A percentile compares a stretch with the other conserved stretches of the same genome.
phyloP scores from a whole-genome alignment of 1,139 yeast species.

The Suhomyces terraborum region DNA sequence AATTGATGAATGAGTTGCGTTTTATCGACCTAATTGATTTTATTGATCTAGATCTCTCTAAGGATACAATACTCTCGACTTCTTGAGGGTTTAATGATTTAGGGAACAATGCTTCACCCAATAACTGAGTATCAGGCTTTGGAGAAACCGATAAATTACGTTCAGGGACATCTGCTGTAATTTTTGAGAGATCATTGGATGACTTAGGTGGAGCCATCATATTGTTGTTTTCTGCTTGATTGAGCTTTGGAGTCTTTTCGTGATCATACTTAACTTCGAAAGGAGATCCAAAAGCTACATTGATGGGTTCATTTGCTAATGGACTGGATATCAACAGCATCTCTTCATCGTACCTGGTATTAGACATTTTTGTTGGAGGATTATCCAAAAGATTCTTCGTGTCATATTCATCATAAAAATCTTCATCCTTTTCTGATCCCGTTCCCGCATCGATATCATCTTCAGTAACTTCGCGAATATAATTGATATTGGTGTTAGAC shows the following conservation, averaged over 20 bases:
- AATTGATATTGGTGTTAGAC: slow-evolving; percentile 29
- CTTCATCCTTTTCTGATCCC: slow-evolving; percentile 13
- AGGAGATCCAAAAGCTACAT: slow-evolving; percentile 36
- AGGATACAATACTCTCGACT: slow-evolving; percentile 70
- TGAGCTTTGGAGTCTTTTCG: slow-evolving; percentile 10
- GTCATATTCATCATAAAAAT: slow-evolving; percentile 25
- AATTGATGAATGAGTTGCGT: slow-evolving; percentile 46
- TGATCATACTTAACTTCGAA: slow-evolving; percentile 29
- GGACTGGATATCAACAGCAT: slow-evolving; percentile 23
- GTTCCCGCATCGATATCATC: slow-evolving; percentile 19
- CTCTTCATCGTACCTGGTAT: slow-evolving; percentile 33
- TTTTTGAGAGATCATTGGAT: slow-evolving; percentile 12
- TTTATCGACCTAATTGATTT: slow-evolving; percentile 43
- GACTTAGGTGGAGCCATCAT: slow-evolving; percentile 7
- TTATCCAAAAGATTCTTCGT: slow-evolving; percentile 26
- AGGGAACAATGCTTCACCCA: slow-evolving; percentile 73
- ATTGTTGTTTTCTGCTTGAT: slow-evolving; percentile 7
- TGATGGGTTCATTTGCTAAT: slow-evolving; percentile 9
- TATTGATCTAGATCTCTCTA: slow-evolving; percentile 70
- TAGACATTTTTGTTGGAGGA: slow-evolving; percentile 32
- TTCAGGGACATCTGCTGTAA: neutral
- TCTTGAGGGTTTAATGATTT: slow-evolving; percentile 65
- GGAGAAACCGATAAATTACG: neutral
- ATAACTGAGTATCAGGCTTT: slow-evolving; percentile 5
- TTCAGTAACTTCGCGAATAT: slow-evolving; percentile 40